Percentiles rank a stretch among this genome's conserved stretches.
These are phyloP conservation scores for Funneliformis geosporum DNA, from an alignment of 192 early-diverging fungal species.

Conservation along the genomic window DNA sequence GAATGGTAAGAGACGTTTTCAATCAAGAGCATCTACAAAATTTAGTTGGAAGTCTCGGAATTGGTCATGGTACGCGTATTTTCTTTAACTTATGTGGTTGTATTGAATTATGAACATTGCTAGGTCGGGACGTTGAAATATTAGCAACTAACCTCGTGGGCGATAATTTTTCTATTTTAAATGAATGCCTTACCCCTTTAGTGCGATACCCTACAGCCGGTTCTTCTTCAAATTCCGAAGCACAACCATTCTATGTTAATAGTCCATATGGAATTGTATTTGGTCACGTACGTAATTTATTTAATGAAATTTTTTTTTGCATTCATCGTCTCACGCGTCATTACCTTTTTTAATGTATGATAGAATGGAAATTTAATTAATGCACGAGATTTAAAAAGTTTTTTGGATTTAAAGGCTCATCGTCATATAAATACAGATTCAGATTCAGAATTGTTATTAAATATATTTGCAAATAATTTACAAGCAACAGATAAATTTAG, in stretches of 20 bases:
- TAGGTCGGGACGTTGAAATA: background rate
- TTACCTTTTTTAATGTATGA: background rate
- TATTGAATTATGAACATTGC: background rate
- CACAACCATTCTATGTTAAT: conserved; percentile 99
- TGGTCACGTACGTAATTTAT: conserved; percentile 74
- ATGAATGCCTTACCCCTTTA: conserved; percentile 49
- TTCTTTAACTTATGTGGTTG: background rate
- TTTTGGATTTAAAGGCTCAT: conserved; percentile 93
- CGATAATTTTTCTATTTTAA: conserved; percentile 10
- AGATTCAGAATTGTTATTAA: conserved; percentile 97
- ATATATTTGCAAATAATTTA: conserved; percentile 96
- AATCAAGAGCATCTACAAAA: conserved; percentile 71
- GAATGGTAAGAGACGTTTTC: conserved; percentile 99
- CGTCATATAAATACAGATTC: conserved; percentile 99
- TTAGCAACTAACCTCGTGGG: background rate
- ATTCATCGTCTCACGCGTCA: background rate
- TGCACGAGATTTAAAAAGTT: conserved; percentile 82
- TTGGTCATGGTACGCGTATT: conserved; percentile 87
- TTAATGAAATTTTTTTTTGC: background rate
- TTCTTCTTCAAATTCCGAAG: conserved; percentile 92
- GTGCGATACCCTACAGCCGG: conserved; percentile 99
- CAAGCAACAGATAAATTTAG: conserved; percentile 95
- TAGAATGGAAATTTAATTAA: conserved; percentile 99
- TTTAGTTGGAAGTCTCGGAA: conserved; percentile 86
- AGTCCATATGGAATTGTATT: conserved; percentile 96